Evolutionary conservation across 2,329 filamentous ascomycete genomes (phyloP), one percentile per base, ranked within the genome.

Genomic region (Fusarium dlaminii): DNA sequence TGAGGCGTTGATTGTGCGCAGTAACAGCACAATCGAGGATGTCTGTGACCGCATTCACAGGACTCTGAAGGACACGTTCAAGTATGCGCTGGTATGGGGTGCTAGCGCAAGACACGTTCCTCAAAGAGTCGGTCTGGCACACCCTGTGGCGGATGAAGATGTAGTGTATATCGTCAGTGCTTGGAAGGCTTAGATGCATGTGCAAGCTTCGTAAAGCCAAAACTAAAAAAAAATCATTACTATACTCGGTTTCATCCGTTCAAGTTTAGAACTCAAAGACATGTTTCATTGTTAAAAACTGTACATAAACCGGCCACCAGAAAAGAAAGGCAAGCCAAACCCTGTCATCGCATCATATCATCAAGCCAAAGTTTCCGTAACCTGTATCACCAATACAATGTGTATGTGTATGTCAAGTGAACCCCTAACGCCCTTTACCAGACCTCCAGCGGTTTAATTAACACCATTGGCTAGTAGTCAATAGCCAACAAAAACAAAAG

Each of bases 61-160:
- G 71, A 96, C 91, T 32, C 86, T 99, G 75, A 99, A 98, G 89
- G 97, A 99, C 73, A 98, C 95, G 9, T 99, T 98, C 89, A 99
- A 98, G 87, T 98, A 98, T 85, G 97, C 96, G 7, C 85, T 98
- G 75, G 96, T 99, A 0, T 99, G 97, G 97, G 96, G 96, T 9
- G 95, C 95, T 24, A 98, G 96, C 83, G 96, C 96, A 40, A 91
- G 94, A 79, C 97, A 99, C 86, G 88, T 98, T 40, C 96, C 97
- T 40, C 96, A 99, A 86, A 88, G 96, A 72, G 96, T 98, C 42
- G 97, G 96, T 3, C 83, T 99, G 79, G 87, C 90, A 12, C 96
- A 99, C 86, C 79, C 90, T 18, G 95, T 99, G 49, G 84, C 87
- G 5, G 90, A 92, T 73, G 90, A 92, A 81, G 90, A 92, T 79